Percentiles rank a stretch among this genome's conserved stretches.
Evolutionary conservation across 2,329 filamentous ascomycete species (phyloP).

Genomic region (Fusarium oxysporum): DNA sequence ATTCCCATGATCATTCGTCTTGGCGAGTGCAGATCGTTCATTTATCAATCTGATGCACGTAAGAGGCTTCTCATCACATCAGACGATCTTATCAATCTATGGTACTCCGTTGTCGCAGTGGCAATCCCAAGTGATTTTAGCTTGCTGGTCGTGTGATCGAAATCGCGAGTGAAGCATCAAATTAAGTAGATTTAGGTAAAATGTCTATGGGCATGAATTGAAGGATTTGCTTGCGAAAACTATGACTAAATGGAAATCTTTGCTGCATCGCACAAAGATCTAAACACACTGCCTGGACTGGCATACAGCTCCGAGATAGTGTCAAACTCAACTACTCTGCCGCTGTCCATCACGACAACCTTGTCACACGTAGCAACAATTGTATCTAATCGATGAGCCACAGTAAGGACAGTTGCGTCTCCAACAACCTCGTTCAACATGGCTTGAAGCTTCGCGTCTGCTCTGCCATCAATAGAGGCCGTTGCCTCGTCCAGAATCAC

Average conservation of each 20-base stretch:
- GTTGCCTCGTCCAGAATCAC: slow-evolving; percentile 30
- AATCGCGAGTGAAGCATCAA: not conserved
- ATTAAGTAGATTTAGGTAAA: not conserved
- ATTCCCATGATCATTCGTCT: not conserved
- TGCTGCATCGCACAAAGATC: slow-evolving; percentile 23
- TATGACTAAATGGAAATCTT: slow-evolving; percentile 6
- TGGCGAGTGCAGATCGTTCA: not conserved
- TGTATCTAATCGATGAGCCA: slow-evolving; percentile 37
- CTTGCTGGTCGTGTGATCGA: not conserved
- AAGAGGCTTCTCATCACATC: not conserved
- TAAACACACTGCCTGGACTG: slow-evolving; percentile 8
- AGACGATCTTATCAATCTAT: slow-evolving; percentile 4
- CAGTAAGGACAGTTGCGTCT: slow-evolving; percentile 33
- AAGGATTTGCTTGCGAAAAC: not conserved
- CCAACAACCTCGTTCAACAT: slow-evolving; percentile 28
- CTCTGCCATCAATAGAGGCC: slow-evolving; percentile 19
- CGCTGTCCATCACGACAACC: slow-evolving; percentile 35
- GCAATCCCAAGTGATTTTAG: not conserved
- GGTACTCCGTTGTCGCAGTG: not conserved
- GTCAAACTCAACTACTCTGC: slow-evolving; percentile 33
- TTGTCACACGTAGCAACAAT: slow-evolving; percentile 37
- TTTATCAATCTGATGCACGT: not conserved
- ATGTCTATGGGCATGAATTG: not conserved
- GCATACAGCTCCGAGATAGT: slow-evolving; percentile 4
- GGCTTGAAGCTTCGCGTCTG: slow-evolving; percentile 19